Evolutionary conservation across 768 basidiomycete species (phyloP), one percentile per base, ranked within the genome.

Genomic region (Termitomyces sp.): DNA sequence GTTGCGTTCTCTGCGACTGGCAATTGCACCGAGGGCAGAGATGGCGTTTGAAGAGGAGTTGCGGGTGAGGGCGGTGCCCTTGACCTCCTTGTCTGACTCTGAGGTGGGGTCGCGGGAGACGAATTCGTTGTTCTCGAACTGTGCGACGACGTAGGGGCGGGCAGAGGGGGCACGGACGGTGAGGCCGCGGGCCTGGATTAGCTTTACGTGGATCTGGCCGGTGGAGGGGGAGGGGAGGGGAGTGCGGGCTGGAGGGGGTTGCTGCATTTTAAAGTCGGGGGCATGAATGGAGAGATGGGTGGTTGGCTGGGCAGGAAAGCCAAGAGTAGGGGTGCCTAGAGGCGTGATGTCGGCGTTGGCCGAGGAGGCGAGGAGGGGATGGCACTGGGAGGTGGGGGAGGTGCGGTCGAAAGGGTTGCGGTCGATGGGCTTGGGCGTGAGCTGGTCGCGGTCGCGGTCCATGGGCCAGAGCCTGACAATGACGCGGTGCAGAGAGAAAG

Each of bases 61-160:
- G 56, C 68, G 64, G 20, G 69, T 69, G 39, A 82, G 79, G 60
- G 93, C 81, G 38, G 80, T 79, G 63, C 91, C 93, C 68, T 88
- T 92, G 70, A 91, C 89, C 71, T 93, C 91, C 76, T 91, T 94
- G 75, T 90, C 91, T 16, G 79, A 75, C 69, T 92, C 91, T 60
- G 85, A 83, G 23, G 88, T 90, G 25, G 94, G 91, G 69, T 96
- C 91, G 42, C 97, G 77, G 63, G 86, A 87, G 69, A 99, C 87
- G 67, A 98, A 99, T 73, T 99, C 97, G 79, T 94, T 98, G 72
- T 98, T 91, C 76, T 99, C 97, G 72, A 98, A 99, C 71, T 94
- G 90, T 62, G 95, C 94, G 68, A 98, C 95, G 63, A 94, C 91
- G 69, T 99, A 98, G 16, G 94, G 91, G 0, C 85, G 78, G 3